These are phyloP conservation scores for Musa schizocarpa DNA, from an alignment of 176 grass and related monocot species.

Conservation along the genomic window DNA sequence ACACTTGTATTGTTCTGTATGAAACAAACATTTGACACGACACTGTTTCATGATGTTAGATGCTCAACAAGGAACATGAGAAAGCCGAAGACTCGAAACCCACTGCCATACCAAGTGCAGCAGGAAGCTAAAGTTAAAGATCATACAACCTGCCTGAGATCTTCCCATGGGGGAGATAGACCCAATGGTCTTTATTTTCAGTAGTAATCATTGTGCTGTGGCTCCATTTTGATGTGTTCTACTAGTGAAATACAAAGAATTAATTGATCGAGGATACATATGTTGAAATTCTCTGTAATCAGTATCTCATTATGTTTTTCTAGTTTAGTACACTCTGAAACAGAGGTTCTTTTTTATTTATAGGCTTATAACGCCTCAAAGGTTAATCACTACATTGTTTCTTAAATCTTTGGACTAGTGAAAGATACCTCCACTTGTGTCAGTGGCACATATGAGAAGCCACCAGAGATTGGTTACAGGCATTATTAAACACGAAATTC, in stretches of 20 bases:
- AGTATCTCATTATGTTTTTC: not conserved
- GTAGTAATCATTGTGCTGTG: not conserved
- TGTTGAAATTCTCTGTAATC: not conserved
- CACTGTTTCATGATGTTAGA: constrained; percentile 24
- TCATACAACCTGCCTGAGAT: too few relatives aligned
- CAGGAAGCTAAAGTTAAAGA: constrained; percentile 36
- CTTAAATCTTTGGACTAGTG: too few relatives aligned
- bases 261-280: not conserved
- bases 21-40: not conserved
- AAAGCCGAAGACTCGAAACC: constrained; percentile 70
- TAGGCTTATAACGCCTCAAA: not conserved
- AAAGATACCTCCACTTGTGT: too few relatives aligned
- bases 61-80: constrained; percentile 95
- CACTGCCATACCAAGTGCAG: constrained; percentile 26
- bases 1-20: not conserved
- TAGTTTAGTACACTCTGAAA: not conserved
- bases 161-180: not conserved
- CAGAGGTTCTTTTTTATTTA: not conserved
- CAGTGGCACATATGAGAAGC: too few relatives aligned
- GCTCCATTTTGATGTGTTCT: not conserved
- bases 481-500: too few relatives aligned
- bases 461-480: too few relatives aligned
- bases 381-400: not conserved
- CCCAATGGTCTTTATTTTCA: not conserved
- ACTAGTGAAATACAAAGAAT: not conserved